Conservation (phyloP, 1,139 yeast species). For the Kodamaea fungicola region DNA sequence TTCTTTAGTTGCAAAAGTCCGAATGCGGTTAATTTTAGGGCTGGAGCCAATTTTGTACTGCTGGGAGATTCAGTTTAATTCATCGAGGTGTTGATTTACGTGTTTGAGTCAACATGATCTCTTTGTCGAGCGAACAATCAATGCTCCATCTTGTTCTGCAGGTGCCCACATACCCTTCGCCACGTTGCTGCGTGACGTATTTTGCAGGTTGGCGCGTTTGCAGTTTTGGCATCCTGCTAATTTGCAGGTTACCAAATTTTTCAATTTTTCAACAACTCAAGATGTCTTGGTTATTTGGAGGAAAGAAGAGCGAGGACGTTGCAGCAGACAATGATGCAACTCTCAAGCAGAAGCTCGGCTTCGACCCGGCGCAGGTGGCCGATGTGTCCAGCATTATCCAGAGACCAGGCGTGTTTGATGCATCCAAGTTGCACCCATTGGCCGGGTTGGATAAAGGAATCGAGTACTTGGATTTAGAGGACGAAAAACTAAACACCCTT, state of each 20-base stretch:
- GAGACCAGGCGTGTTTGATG: constrained; percentile 63
- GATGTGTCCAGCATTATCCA: constrained; percentile 63
- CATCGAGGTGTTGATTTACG: too few relatives aligned
- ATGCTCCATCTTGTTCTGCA: too few relatives aligned
- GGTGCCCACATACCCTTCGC: too few relatives aligned
- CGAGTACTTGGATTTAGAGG: constrained; percentile 88
- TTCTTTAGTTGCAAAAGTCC: background rate
- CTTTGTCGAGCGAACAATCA: too few relatives aligned
- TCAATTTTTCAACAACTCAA: constrained; percentile 2
- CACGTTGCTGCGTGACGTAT: background rate
- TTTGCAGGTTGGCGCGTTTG: background rate
- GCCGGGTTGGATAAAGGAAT: constrained; percentile 89
- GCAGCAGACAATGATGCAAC: constrained; percentile 8
- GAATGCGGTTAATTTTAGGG: background rate
- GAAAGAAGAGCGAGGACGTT: constrained; percentile 19
- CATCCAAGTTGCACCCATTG: constrained; percentile 81
- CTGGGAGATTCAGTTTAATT: too few relatives aligned
- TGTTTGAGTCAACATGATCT: too few relatives aligned
- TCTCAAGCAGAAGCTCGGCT: constrained; percentile 48
- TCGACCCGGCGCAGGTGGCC: constrained; percentile 64
- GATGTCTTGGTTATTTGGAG: constrained; percentile 76
- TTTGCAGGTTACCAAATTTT: background rate
- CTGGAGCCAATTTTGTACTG: too few relatives aligned
- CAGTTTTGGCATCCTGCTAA: background rate
- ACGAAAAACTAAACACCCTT: constrained; percentile 60